Base-by-base conservation (phyloP, 2,329 filamentous ascomycete species). In the Coniella vitis region DNA sequence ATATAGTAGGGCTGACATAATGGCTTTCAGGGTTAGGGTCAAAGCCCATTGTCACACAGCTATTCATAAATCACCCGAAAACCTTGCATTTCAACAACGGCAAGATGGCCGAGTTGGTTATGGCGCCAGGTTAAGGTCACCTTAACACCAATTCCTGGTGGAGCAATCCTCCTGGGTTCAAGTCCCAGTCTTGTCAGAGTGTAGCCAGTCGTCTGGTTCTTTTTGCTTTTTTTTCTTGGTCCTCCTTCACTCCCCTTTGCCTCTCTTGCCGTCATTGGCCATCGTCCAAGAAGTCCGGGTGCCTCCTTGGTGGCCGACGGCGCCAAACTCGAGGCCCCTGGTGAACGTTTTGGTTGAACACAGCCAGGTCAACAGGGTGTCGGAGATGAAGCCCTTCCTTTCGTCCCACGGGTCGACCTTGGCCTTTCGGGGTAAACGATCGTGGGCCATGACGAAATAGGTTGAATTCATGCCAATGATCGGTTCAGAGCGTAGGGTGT, bases 381-480 rank as follows among this genome's bases (percentile, higher is more conserved):
- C 50, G 2, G 47, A 20, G 20, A 52, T 49, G 10, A 46, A 52
- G 4, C 42, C 38, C 12, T 39, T 49, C 16, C 50, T 40, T 42
- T 49, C 50, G 7, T 49, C 25, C 47, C 50, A 52, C 4, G 50
- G 50, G 17, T 52, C 50, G 7, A 49, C 35, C 12, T 29, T 39
- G 2, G 38, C 47, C 43, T 47, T 52, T 13, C 42, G 42, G 20
- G 50, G 50, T 41, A 52, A 7, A 25, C 20, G 41, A 19, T 52
- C 50, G 20, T 37, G 25, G 3, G 50, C 50, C 21, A 47, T 39
- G 35, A 52, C 29, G 20, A 52, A 52, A 16, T 52, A 52, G 1
- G 50, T 52, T 3, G 50, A 52, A 17, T 47, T 49, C 50, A 52
- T 52, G 42, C 50, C 43, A 21, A 52, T 49, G 35, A 52, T 32